phyloP scores from a whole-genome alignment of 1,284 basidiomycete species.

The Puccinia sorghi region DNA sequence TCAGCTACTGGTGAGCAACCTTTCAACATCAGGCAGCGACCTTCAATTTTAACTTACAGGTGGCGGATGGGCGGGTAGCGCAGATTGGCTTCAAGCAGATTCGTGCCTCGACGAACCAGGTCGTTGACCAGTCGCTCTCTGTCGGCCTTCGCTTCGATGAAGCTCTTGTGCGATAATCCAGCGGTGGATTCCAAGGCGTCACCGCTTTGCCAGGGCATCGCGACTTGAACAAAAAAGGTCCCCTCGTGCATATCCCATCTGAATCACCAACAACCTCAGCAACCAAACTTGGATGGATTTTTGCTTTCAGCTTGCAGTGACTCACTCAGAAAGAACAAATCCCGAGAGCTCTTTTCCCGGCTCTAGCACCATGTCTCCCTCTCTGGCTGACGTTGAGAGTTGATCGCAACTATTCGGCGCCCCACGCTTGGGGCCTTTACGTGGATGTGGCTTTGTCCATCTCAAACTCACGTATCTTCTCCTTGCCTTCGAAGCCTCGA shows the following conservation, averaged over 20 bases:
- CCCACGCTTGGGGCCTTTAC: constrained; percentile 43
- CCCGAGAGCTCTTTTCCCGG: constrained; percentile 46
- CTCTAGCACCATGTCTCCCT: constrained; percentile 15
- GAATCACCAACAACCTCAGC: neutral
- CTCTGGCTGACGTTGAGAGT: neutral
- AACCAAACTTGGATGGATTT: neutral
- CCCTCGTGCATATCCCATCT: constrained; percentile 47
- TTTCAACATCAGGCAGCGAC: neutral
- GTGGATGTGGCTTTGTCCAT: constrained; percentile 48
- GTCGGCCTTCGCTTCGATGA: constrained; percentile 22
- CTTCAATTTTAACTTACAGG: constrained; percentile 15
- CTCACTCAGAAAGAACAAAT: constrained; percentile 42
- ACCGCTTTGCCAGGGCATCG: constrained; percentile 49
- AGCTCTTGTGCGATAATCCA: constrained; percentile 32
- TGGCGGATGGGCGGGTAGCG: constrained; percentile 44
- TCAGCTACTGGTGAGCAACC: neutral
- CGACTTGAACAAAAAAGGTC: constrained; percentile 39
- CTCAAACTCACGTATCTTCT: constrained; percentile 41
- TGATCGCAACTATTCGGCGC: neutral
- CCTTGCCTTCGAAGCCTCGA: constrained; percentile 9
- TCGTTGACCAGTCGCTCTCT: constrained; percentile 24
- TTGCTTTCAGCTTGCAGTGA: neutral
- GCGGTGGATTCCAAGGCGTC: constrained; percentile 42
- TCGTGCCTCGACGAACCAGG: constrained; percentile 14
- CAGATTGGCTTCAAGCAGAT: constrained; percentile 19